Evolutionary conservation across 495 filamentous ascomycete genomes (phyloP), one percentile per base, ranked within the genome.

Genomic region (Filosporella fistucella): DNA sequence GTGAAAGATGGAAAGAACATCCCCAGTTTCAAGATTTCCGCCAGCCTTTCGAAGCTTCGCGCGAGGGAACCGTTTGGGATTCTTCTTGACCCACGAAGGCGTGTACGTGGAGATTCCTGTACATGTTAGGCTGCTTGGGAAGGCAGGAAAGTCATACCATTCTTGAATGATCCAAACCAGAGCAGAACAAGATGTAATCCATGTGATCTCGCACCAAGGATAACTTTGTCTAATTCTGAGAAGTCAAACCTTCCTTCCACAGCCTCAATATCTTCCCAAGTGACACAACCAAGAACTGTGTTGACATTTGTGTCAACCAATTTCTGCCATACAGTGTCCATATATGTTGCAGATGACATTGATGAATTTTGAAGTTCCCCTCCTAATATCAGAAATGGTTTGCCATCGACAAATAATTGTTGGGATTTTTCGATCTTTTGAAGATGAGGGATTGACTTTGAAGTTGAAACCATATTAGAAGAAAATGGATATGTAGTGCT

Each of bases 151-250:
- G 24, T 12, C 44, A n/a, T 26, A 67, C 66, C 71, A 59, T 75
- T 74, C 50, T 77, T 74, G 57, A 71, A 75, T 1, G 65, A 64
- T 1, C 70, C 73, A 60, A 75, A 73, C 73, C 73, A 75, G n/a
- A 75, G 58, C 20, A 75, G 37, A 2, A 75, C 60, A 0, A 77
- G 57, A 36, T 66, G 66, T 24, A 76, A 28, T 4, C 58, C 64
- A 47, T 74, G 60, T 18, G 58, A 37, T 33, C 68, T 54, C 11
- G 70, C 71, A 36, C 58, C 67, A 4, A 58, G 23, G 28, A 77
- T 65, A 24, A 69, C 56, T 46, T 65, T 49, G 40, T 74, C 68
- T 4, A 76, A 62, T 46, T 74, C 63, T 4, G 47, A 44, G 37
- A 76, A 72, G 30, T 63, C 53, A 47, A 77, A 77, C 17, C 62